Evolutionary conservation across 208 protist genomes (phyloP), one percentile per base, ranked within the genome.

Genomic region (Herpetomonas samuelpessoai): DNA sequence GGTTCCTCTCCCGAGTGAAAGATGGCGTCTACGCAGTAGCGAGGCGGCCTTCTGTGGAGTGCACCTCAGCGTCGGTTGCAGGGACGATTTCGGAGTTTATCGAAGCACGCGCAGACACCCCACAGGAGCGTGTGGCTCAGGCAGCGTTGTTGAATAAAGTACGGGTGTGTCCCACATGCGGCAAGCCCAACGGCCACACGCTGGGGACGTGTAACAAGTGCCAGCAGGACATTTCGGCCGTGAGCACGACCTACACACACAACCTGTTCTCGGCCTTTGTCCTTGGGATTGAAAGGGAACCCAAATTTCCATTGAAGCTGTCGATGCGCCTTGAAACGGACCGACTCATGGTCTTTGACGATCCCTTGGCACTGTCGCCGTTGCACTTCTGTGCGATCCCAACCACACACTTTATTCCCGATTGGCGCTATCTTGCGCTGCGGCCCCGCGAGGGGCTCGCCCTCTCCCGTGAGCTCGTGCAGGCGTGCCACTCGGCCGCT

Each of bases 191-290:
- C 56, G 82, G 71, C 12, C 69, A 76, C 65, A 84, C 76, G 3
- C 68, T 89, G 51, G 19, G 18, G 21, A n/a, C 24, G 54, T 89
- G 82, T 61, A 87, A 89, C 45, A 60, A 57, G 46, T 87, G 79
- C 54, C 72, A 71, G 14, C 22, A 18, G 26, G 60, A 60, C 52
- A 64, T 86, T 22, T 16, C 22, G 12, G 21, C 10, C 29, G 68
- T 74, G 18, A 38, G 19, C 18, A 57, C 82, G 18, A 75, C 65
- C 21, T 57, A 47, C 39, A 83, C 79, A n/a, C 68, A 74, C 19
- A 89, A 89, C 62, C 51, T 89, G 27, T 89, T 89, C 56, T 65
- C 65, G 2, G 70, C 71, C 19, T 86, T 89, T 65, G 31, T 82
- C 10, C 80, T 83, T 22, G 79, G 82, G 18, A 66, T 86, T 22